A percentile compares a stretch with the other conserved stretches of the same genome.
Evolutionary conservation across 805 yeast species (phyloP).

Genomic region (Metschnikowia cerradonensis): DNA sequence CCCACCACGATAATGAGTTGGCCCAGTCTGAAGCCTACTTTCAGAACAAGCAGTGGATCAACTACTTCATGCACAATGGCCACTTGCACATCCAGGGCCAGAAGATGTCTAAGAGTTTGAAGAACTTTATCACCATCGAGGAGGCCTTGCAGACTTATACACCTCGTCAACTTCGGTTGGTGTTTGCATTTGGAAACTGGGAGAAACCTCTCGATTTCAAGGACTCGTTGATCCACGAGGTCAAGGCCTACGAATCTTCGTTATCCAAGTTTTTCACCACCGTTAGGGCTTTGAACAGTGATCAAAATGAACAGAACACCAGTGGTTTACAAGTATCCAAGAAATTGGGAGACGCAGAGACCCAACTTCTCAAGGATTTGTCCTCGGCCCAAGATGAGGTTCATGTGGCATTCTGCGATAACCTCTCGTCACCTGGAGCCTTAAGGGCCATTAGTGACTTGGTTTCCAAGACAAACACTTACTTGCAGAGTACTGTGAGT

Average conservation of each 20-base stretch:
- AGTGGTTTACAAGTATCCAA: slow-evolving; percentile 49
- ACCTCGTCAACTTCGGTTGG: slow-evolving; percentile 82
- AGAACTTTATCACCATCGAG: slow-evolving; percentile 90
- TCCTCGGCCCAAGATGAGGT: slow-evolving; percentile 52
- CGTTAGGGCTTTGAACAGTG: slow-evolving; percentile 76
- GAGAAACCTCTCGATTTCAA: slow-evolving; percentile 90
- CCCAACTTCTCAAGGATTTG: slow-evolving; percentile 49
- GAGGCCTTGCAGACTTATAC: slow-evolving; percentile 74
- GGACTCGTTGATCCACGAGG: slow-evolving; percentile 72
- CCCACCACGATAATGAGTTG: slow-evolving; percentile 97
- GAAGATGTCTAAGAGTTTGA: slow-evolving; percentile 93
- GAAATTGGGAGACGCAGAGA: slow-evolving; percentile 55
- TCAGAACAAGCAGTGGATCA: slow-evolving; percentile 91
- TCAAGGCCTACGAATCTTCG: slow-evolving; percentile 67
- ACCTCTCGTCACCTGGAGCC: slow-evolving; percentile 74
- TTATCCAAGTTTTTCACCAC: slow-evolving; percentile 80
- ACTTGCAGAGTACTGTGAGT: slow-evolving; percentile 49
- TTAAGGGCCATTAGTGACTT: slow-evolving; percentile 63
- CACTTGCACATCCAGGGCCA: slow-evolving; percentile 98
- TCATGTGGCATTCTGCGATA: slow-evolving; percentile 83
- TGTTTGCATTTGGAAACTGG: slow-evolving; percentile 91
- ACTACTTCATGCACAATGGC: slow-evolving; percentile 94
- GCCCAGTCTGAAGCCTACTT: slow-evolving; percentile 96
- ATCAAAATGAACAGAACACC: slow-evolving; percentile 47
- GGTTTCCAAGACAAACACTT: slow-evolving; percentile 67